Evolutionary conservation across 2,329 filamentous ascomycete species (phyloP), one percentile per base, ranked within the genome.

Genomic region (Bimuria novae-zelandiae): DNA sequence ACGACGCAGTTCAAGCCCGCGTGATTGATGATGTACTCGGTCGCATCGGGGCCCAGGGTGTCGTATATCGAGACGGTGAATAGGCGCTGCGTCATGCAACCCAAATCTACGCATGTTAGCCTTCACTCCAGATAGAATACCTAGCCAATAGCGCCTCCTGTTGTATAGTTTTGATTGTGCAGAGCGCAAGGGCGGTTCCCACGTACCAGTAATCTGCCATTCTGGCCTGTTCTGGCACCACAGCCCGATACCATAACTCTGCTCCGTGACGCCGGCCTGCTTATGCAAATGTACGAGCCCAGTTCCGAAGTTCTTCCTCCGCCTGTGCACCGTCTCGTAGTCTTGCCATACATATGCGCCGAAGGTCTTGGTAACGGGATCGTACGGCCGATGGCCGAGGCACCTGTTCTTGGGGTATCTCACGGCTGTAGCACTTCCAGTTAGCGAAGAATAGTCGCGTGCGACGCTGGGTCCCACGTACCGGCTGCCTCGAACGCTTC

Each of bases 11-110:
- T 75, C 51, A 97, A 79, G 57, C 87, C 82, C 49, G 91, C 85
- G 73, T 97, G 93, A 75, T 95, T 95, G 78, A 97, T 89, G 75
- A 99, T 97, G 77, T 90, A 97, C 77, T 97, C 92, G 52, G 90
- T 92, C 2, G 92, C 85, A 62, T 96, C 90, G 11, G 93, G 88
- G 8, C 93, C 93, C 4, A 99, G 84, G 11, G 93, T 97, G 75
- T 97, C 94, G 79, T 99, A 99, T 45, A 99, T 87, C 4, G 93
- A 96, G 50, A 99, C 92, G 19, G 89, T 90, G 76, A 83, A 97
- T 25, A 97, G 84, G 7, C 88, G 85, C 75, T 97, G 94, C 11
- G 92, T 94, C 77, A 90, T 86, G 71, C 89, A 87, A 33, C 85
- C 94, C 68, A 97, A 79, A 79, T 97, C 93, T 90, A 51, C 35